These are phyloP conservation scores for Apiospora kogelbergensis DNA, from an alignment of 2,329 filamentous ascomycete genomes.

Conservation along the genomic window DNA sequence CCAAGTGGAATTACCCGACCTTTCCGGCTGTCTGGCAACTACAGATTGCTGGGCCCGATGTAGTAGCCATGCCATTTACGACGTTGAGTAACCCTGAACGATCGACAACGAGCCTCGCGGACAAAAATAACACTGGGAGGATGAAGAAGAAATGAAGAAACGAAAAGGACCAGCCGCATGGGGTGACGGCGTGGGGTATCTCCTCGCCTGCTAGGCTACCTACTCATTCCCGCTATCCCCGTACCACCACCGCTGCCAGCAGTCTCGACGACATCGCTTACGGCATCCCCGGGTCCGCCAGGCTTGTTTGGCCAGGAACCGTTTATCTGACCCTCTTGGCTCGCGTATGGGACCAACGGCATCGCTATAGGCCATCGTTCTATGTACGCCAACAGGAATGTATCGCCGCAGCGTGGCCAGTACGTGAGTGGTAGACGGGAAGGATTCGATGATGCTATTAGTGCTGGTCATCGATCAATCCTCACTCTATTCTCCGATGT, in stretches of 20 bases:
- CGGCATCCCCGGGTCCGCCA: neutral
- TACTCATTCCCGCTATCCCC: neutral
- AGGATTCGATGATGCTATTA: neutral
- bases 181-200: neutral
- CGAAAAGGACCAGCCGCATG: neutral
- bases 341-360: neutral
- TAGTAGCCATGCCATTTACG: neutral
- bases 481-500: neutral
- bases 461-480: neutral
- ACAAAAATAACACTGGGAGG: neutral
- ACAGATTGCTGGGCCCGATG: neutral
- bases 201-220: neutral
- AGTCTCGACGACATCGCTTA: neutral
- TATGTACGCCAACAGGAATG: neutral
- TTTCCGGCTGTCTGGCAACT: neutral
- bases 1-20: neutral
- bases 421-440: neutral
- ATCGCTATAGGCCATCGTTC: neutral
- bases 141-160: neutral
- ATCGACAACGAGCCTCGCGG: neutral
- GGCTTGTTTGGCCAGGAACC: neutral
- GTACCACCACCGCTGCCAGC: neutral
- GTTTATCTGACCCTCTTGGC: neutral
- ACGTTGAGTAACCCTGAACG: neutral
- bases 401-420: neutral